Conservation (phyloP, 2,329 filamentous ascomycete species). For the Colletotrichum sp. region DNA sequence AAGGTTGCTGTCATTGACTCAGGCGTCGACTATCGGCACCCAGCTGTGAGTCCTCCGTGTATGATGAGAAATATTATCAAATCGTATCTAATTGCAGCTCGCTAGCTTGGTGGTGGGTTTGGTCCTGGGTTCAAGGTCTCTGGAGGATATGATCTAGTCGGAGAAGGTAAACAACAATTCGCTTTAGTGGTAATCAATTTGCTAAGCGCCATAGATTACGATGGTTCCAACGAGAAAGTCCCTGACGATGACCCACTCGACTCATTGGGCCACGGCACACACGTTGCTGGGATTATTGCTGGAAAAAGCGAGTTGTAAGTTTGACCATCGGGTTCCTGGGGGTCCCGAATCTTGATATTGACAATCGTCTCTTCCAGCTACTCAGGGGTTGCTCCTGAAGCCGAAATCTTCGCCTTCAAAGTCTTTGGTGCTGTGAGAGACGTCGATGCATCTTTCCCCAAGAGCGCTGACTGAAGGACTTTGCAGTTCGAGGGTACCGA, state of each 20-base stretch:
- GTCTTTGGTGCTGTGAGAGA: conserved; percentile 25
- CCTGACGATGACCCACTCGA: conserved; percentile 29
- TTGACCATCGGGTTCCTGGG: too few relatives aligned
- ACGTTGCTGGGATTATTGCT: conserved; percentile 30
- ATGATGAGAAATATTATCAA: too few relatives aligned
- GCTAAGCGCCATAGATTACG: background rate
- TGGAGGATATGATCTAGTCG: conserved; percentile 28
- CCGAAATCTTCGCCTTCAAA: conserved; percentile 26
- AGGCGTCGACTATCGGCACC: conserved; percentile 23
- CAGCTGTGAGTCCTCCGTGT: background rate
- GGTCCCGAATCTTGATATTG: background rate
- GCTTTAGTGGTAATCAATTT: background rate
- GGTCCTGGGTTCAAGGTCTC: conserved; percentile 26
- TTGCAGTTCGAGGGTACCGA: conserved; percentile 18
- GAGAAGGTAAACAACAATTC: conserved; percentile 1
- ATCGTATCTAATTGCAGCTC: background rate
- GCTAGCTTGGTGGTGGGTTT: conserved; percentile 31
- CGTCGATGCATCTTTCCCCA: background rate
- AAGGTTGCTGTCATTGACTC: conserved; percentile 24
- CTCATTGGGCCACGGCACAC: conserved; percentile 26
- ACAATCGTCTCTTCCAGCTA: background rate
- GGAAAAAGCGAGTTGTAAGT: conserved; percentile 23
- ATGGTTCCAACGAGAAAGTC: conserved; percentile 4
- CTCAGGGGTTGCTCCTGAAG: conserved; percentile 28
- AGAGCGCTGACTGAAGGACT: background rate